Percentiles rank a stretch among this genome's conserved stretches.
These are phyloP conservation scores for Platismatia glauca DNA, from an alignment of 495 filamentous ascomycete genomes.

Conservation along the genomic window DNA sequence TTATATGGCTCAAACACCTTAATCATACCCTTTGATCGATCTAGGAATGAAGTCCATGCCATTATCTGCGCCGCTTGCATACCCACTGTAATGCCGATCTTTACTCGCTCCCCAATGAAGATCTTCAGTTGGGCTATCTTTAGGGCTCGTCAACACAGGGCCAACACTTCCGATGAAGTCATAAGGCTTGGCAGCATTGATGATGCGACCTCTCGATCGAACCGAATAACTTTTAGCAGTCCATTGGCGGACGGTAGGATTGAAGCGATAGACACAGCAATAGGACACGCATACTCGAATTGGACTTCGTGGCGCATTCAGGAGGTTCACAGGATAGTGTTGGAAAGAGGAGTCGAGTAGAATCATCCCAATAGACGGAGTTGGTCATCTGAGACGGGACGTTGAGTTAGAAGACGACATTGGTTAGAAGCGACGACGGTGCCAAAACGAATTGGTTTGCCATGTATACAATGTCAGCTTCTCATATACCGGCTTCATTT, in stretches of 20 bases:
- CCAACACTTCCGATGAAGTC: too few species aligned
- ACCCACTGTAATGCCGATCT: neutral
- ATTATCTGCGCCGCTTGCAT: neutral
- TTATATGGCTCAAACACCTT: too few species aligned
- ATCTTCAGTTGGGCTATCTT: neutral
- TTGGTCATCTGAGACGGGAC: too few species aligned
- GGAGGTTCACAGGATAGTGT: too few species aligned
- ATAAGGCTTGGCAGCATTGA: neutral
- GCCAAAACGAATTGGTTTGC: too few species aligned
- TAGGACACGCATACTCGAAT: neutral
- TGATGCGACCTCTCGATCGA: neutral
- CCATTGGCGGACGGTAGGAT: neutral
- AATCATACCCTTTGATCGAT: neutral
- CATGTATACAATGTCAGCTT: too few species aligned
- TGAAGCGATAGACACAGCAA: neutral
- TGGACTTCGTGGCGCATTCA: too few species aligned
- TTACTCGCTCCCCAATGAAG: neutral
- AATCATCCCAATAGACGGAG: too few species aligned
- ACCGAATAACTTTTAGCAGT: neutral
- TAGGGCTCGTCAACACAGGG: neutral
- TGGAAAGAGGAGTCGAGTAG: too few species aligned
- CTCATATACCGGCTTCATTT: too few species aligned
- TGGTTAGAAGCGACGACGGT: too few species aligned
- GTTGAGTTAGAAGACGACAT: too few species aligned
- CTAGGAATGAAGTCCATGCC: neutral